Base-by-base conservation (phyloP, 371 early-diverging fungal genomes). In the Mortierella sp. region DNA sequence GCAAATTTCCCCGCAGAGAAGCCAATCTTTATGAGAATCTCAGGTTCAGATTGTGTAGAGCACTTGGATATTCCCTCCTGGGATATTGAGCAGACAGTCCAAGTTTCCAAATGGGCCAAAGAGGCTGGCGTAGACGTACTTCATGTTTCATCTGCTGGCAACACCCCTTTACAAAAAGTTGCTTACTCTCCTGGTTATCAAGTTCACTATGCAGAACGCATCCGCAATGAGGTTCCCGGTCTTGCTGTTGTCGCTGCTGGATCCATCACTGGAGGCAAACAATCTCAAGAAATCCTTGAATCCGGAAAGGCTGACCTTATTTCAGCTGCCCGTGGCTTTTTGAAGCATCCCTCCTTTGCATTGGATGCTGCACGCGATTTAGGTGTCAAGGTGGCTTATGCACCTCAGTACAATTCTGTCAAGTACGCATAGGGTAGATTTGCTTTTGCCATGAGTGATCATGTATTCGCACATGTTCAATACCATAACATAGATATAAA, bases 21-120 rank as follows among this genome's bases (percentile, higher is more conserved):
- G 67, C 95, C 97, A 0, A 72, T 95, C 37, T 95, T 93, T 71
- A 85, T 94, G 35, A 89, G 96, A 29, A 63, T 96, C 4, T 95
- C 94, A 9, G 85, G 87, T 19, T 83, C 90, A 0, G 96, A 96
- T 59, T 89, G 87, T 72, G 86, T 90, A 10, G 90, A 85, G 6
- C 47, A 66, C 40, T 78, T 82, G n/a, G 82, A 81, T 31, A 82
- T 19, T 22, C 79, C 31, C 29, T 83, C 55, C 55, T 92, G 92
- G 91, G 87, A 83, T 29, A 57, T 87, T 0, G 86, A 91, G 40
- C 93, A 96, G 43, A 86, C 91, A 6, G 83, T 91, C 8, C 77
- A 84, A 35, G 81, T 94, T 15, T 75, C 89, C 34, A 84, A 83
- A 34, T 70, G 80, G 32, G 85, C 93, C 4, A 82, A 89, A 32